Base-by-base conservation (phyloP, 2,329 filamentous ascomycete species). In the Zelopaecilomyces penicillatus region DNA sequence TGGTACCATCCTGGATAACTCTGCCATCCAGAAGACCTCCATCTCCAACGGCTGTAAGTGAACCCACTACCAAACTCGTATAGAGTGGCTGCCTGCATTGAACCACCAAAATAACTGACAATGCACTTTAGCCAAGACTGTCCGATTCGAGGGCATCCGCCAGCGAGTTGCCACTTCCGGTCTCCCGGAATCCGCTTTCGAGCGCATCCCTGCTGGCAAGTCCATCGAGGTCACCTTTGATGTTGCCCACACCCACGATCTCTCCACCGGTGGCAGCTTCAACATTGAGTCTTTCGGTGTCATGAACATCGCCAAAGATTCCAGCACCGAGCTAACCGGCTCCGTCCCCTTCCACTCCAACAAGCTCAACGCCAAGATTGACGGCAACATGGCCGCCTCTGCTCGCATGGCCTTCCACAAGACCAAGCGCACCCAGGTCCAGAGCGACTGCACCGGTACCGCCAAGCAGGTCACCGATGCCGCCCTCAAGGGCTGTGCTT, bases 291-390 rank as follows among this genome's bases (percentile, higher is more conserved):
- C 78, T 5, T 63, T 64, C 4, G 82, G 82, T 6, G 66, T 69
- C 8, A 68, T 84, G 37, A 73, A 76, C 6, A 73, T 73, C 45
- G 75, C 79, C 31, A 66, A 69, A 27, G 64, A 64, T 35, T 66
- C 71, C 54, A 70, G 67, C 27, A 78, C 68, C 40, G 64, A 71
- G 35, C 68, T 85, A 32, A 60, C 70, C 7, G 77, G 75, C 40
- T 71, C 70, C 37, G 58, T 83, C 2, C 58, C 70, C 11, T 84
- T 74, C 64, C 64, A 69, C 42, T 80, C 75, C 56, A 83, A 85
- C 64, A 66, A 69, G 26, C 61, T 84, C 41, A 69, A 68, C 41
- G 67, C 82, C 47, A 61, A 69, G 6, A 67, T 85, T 37, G 73
- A 85, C 50, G 79, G 74, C n/a, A 63, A 63, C 9, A 58, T 72